Evolutionary conservation across 768 basidiomycete genomes (phyloP), one percentile per base, ranked within the genome.

Genomic region (Hirschioporus abietinus): DNA sequence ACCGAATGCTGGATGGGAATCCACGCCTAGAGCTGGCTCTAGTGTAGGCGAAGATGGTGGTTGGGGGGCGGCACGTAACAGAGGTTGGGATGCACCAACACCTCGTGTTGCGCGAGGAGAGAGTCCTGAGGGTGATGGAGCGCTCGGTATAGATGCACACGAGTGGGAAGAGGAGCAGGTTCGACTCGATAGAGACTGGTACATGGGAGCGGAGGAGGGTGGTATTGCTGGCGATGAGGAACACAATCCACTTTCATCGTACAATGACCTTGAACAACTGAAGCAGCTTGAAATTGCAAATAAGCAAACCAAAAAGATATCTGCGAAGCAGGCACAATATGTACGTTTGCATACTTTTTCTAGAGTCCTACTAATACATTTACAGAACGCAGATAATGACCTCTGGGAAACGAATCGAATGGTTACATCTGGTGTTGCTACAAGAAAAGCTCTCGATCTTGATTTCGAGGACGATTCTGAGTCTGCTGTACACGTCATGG

Each of bases 141-240:
- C 84, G 17, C 76, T 86, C 23, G 87, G 84, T 8, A 76, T 96
- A 30, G 91, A 95, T 73, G 82, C 85, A 59, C 82, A 91, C 63
- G 96, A 97, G 72, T 99, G 96, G 97, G 97, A 98, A 76, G 96
- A 98, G 72, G 97, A 99, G 75, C 95, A 97, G 75, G 84, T 95
- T 15, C 84, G 84, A 67, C 74, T 98, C 72, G 97, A 99, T 76
- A 83, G 97, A 27, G 95, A 98, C 73, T 99, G 97, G 97, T 99
- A 99, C 74, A 89, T 87, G 64, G 90, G 91, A 60, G 93, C 92
- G 25, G 96, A 95, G 72, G 95, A 95, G 68, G 92, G 90, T 24
- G 88, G 86, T 1, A 80, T 95, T 23, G 91, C 91, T 15, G 92
- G 90, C 12, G 93, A 97, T 69, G 95, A 95, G 64, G 95, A 95